Conservation (phyloP, 2,329 filamentous ascomycete genomes). For the Xylaria sp. region DNA sequence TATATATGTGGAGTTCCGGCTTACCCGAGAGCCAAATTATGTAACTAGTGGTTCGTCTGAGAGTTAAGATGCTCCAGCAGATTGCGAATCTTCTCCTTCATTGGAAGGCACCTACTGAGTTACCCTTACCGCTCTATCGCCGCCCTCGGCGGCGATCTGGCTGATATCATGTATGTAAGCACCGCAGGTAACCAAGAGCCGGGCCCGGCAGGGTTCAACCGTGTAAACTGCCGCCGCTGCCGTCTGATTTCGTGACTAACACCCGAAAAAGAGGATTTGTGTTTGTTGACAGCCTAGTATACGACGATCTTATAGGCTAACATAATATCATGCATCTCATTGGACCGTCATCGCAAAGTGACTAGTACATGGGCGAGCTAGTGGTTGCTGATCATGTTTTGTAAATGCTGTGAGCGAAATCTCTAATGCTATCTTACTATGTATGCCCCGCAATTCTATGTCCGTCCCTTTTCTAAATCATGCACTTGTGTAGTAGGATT, state of each 20-base stretch:
- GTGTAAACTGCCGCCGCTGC: background rate
- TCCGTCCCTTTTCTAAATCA: conserved; percentile 44
- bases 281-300: background rate
- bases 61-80: background rate
- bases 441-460: conserved; percentile 22
- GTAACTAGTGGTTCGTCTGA: background rate
- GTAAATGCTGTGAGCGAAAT: background rate
- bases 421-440: conserved; percentile 13
- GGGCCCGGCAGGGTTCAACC: background rate
- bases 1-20: conserved; percentile 2
- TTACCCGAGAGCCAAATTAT: background rate
- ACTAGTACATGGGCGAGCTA: background rate
- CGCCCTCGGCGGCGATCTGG: background rate
- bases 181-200: background rate
- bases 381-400: conserved; percentile 13
- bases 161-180: background rate
- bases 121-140: background rate
- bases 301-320: background rate
- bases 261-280: conserved; percentile 1
- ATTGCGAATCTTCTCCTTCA: background rate
- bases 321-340: background rate
- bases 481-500: conserved; percentile 43
- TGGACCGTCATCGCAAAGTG: background rate
- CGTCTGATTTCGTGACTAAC: background rate
- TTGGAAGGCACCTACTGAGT: background rate